These are phyloP conservation scores for Colletotrichum sublineola DNA, from an alignment of 2,329 filamentous ascomycete species.

Conservation along the genomic window DNA sequence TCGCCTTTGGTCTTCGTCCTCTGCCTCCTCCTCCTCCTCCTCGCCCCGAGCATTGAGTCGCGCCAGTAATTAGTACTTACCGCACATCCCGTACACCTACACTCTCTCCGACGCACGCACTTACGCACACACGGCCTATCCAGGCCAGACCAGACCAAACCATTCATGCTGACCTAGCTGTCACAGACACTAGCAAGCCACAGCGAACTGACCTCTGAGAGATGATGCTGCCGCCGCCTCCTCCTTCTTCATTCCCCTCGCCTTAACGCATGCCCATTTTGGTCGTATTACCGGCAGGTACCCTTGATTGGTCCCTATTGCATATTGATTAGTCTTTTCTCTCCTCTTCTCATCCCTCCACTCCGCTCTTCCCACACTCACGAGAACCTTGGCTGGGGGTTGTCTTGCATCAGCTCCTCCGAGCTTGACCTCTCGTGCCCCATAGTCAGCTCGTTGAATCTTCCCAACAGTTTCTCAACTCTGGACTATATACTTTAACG, in stretches of 20 bases:
- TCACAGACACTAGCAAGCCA: slow-evolving; percentile 22
- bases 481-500: slow-evolving; percentile 3
- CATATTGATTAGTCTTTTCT: not conserved
- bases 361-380: slow-evolving; percentile 9
- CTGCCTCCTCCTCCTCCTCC: not conserved
- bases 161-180: slow-evolving; percentile 19
- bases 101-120: slow-evolving; percentile 9
- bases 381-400: slow-evolving; percentile 15
- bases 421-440: slow-evolving; percentile 17
- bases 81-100: not conserved
- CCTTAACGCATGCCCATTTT: slow-evolving; percentile 16
- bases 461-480: slow-evolving; percentile 18
- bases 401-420: slow-evolving; percentile 35
- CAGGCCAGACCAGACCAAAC: slow-evolving; percentile 13
- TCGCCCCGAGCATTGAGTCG: slow-evolving; percentile 7
- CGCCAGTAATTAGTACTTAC: not conserved
- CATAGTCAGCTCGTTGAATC: slow-evolving; percentile 9
- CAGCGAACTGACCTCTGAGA: slow-evolving; percentile 37
- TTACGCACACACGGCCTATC: not conserved
- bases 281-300: slow-evolving; percentile 7
- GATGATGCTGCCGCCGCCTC: slow-evolving; percentile 28
- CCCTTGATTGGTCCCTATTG: not conserved
- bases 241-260: slow-evolving; percentile 24
- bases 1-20: slow-evolving; percentile 8
- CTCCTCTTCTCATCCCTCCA: slow-evolving; percentile 9